Conservation (phyloP, 2,329 filamentous ascomycete genomes). For the Nemania sp. region DNA sequence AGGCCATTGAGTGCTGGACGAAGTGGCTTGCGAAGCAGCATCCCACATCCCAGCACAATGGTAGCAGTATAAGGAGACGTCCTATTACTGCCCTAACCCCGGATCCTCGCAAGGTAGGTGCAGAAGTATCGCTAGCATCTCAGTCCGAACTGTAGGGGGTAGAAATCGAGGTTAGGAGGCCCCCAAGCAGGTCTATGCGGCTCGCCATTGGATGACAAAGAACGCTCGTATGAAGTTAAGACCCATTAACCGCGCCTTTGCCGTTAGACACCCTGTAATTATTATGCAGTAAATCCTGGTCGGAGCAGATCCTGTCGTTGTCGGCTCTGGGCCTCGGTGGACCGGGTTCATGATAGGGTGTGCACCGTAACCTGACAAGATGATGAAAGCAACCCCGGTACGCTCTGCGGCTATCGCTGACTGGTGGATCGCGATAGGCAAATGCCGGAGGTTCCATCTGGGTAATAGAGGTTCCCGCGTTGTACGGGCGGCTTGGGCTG, state of each 20-base stretch:
- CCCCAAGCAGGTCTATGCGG: conserved; percentile 5
- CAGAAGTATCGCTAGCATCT: conserved; percentile 24
- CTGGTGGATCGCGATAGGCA: conserved; percentile 8
- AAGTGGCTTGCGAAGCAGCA: conserved; percentile 10
- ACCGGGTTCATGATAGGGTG: conserved; percentile 8
- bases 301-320: conserved; percentile 16
- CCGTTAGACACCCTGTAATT: conserved; percentile 21
- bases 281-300: conserved; percentile 19
- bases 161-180: conserved; percentile 19
- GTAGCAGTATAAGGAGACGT: conserved; percentile 26
- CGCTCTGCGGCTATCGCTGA: conserved; percentile 10
- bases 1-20: no score
- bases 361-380: conserved; percentile 19
- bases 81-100: conserved; percentile 24
- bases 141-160: conserved; percentile 12
- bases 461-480: conserved; percentile 36
- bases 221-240: not conserved
- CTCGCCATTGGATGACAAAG: conserved; percentile 18
- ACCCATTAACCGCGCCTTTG: conserved; percentile 15
- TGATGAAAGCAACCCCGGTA: conserved; percentile 13
- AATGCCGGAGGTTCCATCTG: conserved; percentile 16
- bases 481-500: conserved; percentile 23
- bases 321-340: conserved; percentile 12
- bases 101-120: conserved; percentile 25
- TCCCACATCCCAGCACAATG: conserved; percentile 29